Evolutionary conservation across 176 grass and related monocot genomes (phyloP), one percentile per base, ranked within the genome.

Genomic region (Eremochloa ophiuroides): DNA sequence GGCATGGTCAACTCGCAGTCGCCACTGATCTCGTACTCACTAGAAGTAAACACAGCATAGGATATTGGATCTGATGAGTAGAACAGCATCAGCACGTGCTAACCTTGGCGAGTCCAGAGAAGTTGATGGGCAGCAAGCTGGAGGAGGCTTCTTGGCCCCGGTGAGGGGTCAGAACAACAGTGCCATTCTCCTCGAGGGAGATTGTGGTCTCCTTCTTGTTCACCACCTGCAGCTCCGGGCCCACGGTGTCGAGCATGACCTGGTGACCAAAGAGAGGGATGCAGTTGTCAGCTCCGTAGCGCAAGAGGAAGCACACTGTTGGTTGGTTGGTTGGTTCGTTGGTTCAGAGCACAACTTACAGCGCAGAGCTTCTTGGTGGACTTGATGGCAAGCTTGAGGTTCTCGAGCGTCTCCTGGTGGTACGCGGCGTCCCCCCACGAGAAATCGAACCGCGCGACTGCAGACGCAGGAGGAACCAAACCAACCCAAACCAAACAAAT

Each of bases 171-270:
- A 99, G 88, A 28, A 85, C 51, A 70, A 99, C 97, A 42, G 25
- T 83, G 5, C 85, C 93, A 5, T 93, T 90, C 73, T 92, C 93
- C 66, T 96, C 97, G 15, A 99, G 93, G 37, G 93, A 92, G 46
- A 99, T 96, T 2, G 88, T 8, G 20, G 31, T 80, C 65, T 93
- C 97, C 0, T 51, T 85, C 80, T 90, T 91, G 80, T 99, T 99
- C 40, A 93, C 87, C 72, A 99, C 93, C 80, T 99, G 91, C 78
- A 99, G 67, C 88, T 99, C 97, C 2, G 97, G 91, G 28, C 97
- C 97, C 7, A 99, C 93, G 1, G 97, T 99, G 67, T 99, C 97
- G 1, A 99, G 85, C 93, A 99, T 99, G 35, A 99, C 91, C 97
- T 99, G 83, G 31, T 37, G 33, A 18, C 7, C 62, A 53, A 1